Base-by-base conservation (phyloP, 1,284 basidiomycete genomes). In the Ceratobasidium sp. region DNA sequence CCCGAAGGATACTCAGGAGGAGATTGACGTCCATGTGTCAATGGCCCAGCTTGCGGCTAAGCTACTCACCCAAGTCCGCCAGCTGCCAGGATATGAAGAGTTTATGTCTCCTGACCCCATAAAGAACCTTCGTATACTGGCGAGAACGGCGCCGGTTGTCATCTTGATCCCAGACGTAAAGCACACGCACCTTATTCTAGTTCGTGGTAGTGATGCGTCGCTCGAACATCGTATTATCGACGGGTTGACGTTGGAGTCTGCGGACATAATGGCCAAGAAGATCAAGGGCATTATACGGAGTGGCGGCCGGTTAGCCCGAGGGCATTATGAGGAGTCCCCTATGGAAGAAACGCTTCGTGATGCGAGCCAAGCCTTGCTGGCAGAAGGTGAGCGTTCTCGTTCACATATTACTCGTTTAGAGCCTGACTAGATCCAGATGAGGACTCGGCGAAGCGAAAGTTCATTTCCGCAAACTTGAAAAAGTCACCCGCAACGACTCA, bases 51-150 rank as follows among this genome's bases (percentile, higher is more conserved):
- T 34, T 25, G 65, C 29, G 19, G 65, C 37, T 9, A 32, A 32
- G 5, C 32, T 67, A 13, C 8, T 67, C 32, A 19, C 29, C 5
- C 65, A 54, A 51, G 65, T 54, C 9, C 65, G 46, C 32, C 19
- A n/a, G 8, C 34, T 65, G 3, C 65, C 65, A 34, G 65, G 49
- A 19, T 67, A 51, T 19, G 65, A 37, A n/a, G 65, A 67, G 15
- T 67, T 67, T 34, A 32, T 67, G 49, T 32, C 22, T 17, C 46
- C 65, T 34, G 49, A 67, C 34, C 65, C 65, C 15, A 46, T 67
- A 17, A 67, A 54, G 32, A 34, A 52, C 17, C 25, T 32, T 7
- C 65, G 65, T 25, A 19, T 22, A 19, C 46, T 67, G n/a, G 65
- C 65, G 9, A 11, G 17, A 7, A 19, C 15, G 65, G 65, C 46